Conservation (phyloP, 148 eudicot genomes). For the Chenopodium quinoa region DNA sequence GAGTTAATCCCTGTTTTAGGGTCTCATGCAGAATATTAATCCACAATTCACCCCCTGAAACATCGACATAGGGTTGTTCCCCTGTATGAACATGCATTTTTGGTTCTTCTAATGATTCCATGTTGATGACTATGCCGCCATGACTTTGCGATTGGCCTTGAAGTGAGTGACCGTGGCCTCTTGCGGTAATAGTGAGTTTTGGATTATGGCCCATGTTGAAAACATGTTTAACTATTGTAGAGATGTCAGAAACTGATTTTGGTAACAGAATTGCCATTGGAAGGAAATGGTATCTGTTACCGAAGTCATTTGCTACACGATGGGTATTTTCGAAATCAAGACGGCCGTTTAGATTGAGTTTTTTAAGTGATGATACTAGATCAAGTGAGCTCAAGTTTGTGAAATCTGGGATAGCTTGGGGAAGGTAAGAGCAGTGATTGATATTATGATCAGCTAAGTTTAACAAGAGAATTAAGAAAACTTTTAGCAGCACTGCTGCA, state of each 20-base stretch:
- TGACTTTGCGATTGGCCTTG: conserved; percentile 81
- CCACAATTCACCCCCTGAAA: conserved; percentile 85
- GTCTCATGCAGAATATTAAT: conserved; percentile 78
- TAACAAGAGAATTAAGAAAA: conserved; percentile 42
- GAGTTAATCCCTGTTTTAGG: conserved; percentile 71
- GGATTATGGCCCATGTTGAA: conserved; percentile 60
- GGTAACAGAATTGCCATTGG: conserved; percentile 74
- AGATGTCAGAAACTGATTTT: conserved; percentile 70
- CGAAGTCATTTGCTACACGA: conserved; percentile 72
- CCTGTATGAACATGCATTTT: conserved; percentile 57
- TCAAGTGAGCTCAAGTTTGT: conserved; percentile 27
- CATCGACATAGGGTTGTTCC: conserved; percentile 68
- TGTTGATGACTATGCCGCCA: conserved; percentile 69
- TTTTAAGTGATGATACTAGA: conserved; percentile 35
- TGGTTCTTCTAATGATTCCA: conserved; percentile 67
- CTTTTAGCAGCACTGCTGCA: conserved; percentile 29
- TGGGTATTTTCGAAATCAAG: conserved; percentile 42
- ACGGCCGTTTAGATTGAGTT: conserved; percentile 50
- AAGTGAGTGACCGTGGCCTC: conserved; percentile 94
- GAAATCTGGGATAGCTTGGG: conserved; percentile 39
- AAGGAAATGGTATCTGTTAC: conserved; percentile 53
- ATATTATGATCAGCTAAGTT: conserved; percentile 41
- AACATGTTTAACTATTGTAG: conserved; percentile 52
- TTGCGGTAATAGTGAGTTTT: conserved; percentile 69
- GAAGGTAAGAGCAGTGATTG: conserved; percentile 52